Evolutionary conservation across 345 rosid species (phyloP), one percentile per base, ranked within the genome.

Genomic region (Capsella bursapastoris): DNA sequence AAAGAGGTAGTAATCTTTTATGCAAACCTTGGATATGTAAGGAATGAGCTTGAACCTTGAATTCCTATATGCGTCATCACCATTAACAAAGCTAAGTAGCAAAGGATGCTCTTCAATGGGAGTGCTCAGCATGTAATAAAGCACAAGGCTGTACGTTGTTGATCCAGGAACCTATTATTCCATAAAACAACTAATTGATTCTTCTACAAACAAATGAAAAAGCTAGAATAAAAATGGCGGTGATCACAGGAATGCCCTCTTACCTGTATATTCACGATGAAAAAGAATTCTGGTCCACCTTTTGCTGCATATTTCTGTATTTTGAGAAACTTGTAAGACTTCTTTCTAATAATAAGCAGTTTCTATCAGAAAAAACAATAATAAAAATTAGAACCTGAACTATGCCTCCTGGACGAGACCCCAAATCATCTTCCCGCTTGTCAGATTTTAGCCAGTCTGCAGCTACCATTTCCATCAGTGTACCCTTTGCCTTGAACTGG

Each of bases 1-100:
- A 48, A 37, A 47, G 29, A 1, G 45, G 66, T 9, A 47, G 60
- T 18, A 8, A 35, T 49, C 47, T 40, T 65, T 59, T 58, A 37
- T 7, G 11, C 77, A 29, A 67, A 91, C 98, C 98, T 88, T 87
- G 50, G 97, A 89, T 81, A 93, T 93, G 88, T 91, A 91, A 35
- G 98, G 97, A 79, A 93, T 90, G 77, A 93, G 97, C 89, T 93
- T 93, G 86, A 93, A 93, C 83, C 98, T 86, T 51, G 97, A 93
- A 78, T 93, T 93, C 83, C 98, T 88, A 78, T 82, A 85, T 25
- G 97, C 83, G 65, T 93, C 89, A 68, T 93, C 98, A 27, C 96
- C 94, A 40, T 86, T 84, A 59, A 93, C 70, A 84, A 93, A 93
- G 77, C 88, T 85, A 64, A 86, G 81, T 22, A 93, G 82, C 84